Base-by-base conservation (phyloP, 2,329 filamentous ascomycete genomes). In the Penicillium sp. region DNA sequence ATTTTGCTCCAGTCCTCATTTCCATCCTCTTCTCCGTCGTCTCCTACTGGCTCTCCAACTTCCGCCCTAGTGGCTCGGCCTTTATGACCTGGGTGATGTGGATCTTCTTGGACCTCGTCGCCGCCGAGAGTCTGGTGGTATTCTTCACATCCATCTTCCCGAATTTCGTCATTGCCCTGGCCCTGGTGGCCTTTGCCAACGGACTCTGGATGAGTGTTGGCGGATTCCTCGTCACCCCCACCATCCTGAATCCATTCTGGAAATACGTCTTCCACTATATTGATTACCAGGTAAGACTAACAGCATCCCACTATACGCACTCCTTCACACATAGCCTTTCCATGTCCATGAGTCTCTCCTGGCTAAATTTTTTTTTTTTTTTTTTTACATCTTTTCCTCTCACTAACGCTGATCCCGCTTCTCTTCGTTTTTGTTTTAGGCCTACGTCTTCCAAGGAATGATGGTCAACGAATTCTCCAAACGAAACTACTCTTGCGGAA, bases 371-470 rank as follows among this genome's bases (percentile, higher is more conserved):
- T 9, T n/a, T n/a, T n/a, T n/a, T n/a, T n/a, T n/a, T n/a, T n/a
- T n/a, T n/a, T 11, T 3, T 32, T 32, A 3, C 29, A 32, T 8
- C 29, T 25, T 29, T 27, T 4, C 9, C 9, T 11, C 29, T n/a
- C 4, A 5, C 27, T 11, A 26, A 12, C 7, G 3, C 9, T 13
- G 5, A 12, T 18, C 3, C 48, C 53, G 44, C 53, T 28, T 2
- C 26, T 2, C n/a, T 34, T 5, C 39, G 4, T 33, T 11, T 12
- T 13, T 18, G 18, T 18, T 32, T 4, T 25, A 75, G 70, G 74
- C 76, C 37, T 94, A 90, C 59, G 88, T 94, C 3, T 95, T 94
- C 64, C 82, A 91, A 63, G 88, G 87, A 11, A 93, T 95, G 88
- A 93, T 94, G 87, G 83, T 91, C 45, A 94, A 93, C 61, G 87